A percentile compares a stretch with the other conserved stretches of the same genome.
These are phyloP conservation scores for Protomyces arabidopsidicola DNA, from an alignment of 1,139 yeast species.

Conservation along the genomic window DNA sequence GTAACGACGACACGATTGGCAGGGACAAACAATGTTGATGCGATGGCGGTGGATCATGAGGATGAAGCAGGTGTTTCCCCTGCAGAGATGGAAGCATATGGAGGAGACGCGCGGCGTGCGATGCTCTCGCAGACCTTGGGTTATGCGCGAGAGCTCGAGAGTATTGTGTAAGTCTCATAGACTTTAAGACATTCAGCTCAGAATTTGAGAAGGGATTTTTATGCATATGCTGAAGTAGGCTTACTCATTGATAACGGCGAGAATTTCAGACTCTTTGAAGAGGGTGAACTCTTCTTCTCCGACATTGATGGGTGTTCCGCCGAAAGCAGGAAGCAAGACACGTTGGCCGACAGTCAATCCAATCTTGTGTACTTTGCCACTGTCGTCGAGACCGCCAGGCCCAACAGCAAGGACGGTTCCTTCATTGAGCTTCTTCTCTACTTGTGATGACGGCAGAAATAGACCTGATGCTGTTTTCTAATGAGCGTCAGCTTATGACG, in stretches of 20 bases:
- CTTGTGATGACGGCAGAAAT: slow-evolving; percentile 94
- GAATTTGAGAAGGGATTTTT: neutral
- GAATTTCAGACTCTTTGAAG: slow-evolving; percentile 82
- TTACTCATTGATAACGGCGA: slow-evolving; percentile 72
- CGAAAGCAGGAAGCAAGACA: slow-evolving; percentile 86
- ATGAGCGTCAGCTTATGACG: slow-evolving; percentile 39
- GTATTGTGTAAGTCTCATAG: slow-evolving; percentile 54
- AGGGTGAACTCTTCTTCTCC: slow-evolving; percentile 53
- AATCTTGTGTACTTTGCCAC: slow-evolving; percentile 65
- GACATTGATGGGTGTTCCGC: slow-evolving; percentile 81
- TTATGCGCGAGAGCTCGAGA: slow-evolving; percentile 83
- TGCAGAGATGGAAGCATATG: neutral
- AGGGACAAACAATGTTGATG: slow-evolving; percentile 18
- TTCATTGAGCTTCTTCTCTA: slow-evolving; percentile 70
- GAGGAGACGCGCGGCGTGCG: slow-evolving; percentile 35
- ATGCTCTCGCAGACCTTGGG: slow-evolving; percentile 57
- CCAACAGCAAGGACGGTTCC: slow-evolving; percentile 46
- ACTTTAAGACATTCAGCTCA: neutral
- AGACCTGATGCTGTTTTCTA: slow-evolving; percentile 91
- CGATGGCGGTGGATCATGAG: slow-evolving; percentile 18
- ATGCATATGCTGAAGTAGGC: neutral
- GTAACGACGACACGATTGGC: neutral
- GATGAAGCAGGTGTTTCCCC: neutral
- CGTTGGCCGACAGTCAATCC: slow-evolving; percentile 83
- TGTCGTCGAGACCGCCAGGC: slow-evolving; percentile 54